Evolutionary conservation across 805 yeast genomes (phyloP).

Genomic region (Candida xyloterini): DNA sequence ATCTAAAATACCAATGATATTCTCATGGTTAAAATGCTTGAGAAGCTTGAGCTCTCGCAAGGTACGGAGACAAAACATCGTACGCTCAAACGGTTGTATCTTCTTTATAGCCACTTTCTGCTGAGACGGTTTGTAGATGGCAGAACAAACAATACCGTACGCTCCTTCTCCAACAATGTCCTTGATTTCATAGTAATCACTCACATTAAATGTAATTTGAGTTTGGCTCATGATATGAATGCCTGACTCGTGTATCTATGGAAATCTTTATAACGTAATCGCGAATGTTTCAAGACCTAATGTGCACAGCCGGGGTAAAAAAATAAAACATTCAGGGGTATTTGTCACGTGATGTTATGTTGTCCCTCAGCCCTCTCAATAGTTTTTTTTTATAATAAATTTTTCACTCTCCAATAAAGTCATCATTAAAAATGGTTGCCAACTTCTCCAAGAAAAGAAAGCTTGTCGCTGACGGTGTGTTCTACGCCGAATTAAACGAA

Average conservation of each 20-base stretch:
- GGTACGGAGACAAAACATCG: constrained; percentile 86
- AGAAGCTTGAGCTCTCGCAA: constrained; percentile 84
- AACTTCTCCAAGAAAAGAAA: constrained; percentile 96
- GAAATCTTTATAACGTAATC: constrained; percentile 10
- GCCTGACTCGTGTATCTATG: background rate
- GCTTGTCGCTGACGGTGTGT: constrained; percentile 99
- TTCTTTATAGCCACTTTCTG: constrained; percentile 94
- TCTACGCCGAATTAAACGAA: constrained; percentile 99
- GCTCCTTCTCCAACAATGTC: constrained; percentile 95
- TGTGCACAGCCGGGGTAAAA: constrained; percentile 4
- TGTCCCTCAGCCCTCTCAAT: constrained; percentile 2
- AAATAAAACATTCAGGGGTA: background rate
- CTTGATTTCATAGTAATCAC: constrained; percentile 79
- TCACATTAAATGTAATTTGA: constrained; percentile 67
- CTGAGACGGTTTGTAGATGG: constrained; percentile 79
- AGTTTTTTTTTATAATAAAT: too few relatives aligned
- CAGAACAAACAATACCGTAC: constrained; percentile 90
- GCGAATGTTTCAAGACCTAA: constrained; percentile 6
- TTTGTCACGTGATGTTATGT: constrained; percentile 8
- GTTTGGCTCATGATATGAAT: constrained; percentile 20
- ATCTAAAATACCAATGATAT: constrained; percentile 85
- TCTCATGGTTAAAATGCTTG: constrained; percentile 90
- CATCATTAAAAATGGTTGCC: constrained; percentile 31
- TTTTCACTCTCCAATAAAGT: constrained; percentile 3
- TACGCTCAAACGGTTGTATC: constrained; percentile 86